Evolutionary conservation across 495 filamentous ascomycete genomes (phyloP).

Genomic region (Pyrenopolyporus hunteri): DNA sequence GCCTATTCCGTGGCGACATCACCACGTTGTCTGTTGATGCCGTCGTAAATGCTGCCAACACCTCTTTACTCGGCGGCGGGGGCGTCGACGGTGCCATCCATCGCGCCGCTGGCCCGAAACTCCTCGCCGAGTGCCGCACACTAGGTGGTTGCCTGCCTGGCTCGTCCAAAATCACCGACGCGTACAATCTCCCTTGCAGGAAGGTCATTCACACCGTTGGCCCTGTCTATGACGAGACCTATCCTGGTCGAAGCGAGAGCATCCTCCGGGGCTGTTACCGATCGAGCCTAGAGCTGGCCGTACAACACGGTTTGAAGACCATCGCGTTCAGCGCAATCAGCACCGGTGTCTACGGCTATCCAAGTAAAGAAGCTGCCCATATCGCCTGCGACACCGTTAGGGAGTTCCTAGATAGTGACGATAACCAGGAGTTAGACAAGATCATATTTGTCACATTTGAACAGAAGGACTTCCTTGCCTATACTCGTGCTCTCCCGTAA

Average conservation of each 20-base stretch:
- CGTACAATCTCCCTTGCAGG: conserved; percentile 74
- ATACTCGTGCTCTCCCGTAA: conserved; percentile 74
- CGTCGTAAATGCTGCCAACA: conserved; percentile 94
- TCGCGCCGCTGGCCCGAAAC: conserved; percentile 70
- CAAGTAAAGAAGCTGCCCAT: conserved; percentile 70
- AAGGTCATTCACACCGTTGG: conserved; percentile 91
- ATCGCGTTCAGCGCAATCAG: conserved; percentile 86
- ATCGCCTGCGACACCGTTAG: conserved; percentile 73
- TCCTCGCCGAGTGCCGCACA: conserved; percentile 70
- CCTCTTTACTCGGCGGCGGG: conserved; percentile 77
- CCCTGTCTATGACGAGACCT: conserved; percentile 67
- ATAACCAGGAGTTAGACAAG: conserved; percentile 65
- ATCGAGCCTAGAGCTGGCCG: conserved; percentile 73
- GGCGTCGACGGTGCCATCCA: conserved; percentile 93
- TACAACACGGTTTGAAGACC: conserved; percentile 64
- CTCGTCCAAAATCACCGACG: conserved; percentile 80
- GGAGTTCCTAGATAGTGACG: conserved; percentile 66
- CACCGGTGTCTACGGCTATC: conserved; percentile 91
- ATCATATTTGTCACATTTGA: conserved; percentile 85
- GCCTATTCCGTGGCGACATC: conserved; percentile 78
- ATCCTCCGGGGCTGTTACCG: conserved; percentile 75
- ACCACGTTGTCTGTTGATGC: conserved; percentile 78
- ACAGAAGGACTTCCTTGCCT: conserved; percentile 75
- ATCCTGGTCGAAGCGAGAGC: conserved; percentile 50
- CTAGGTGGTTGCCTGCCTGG: conserved; percentile 79